Evolutionary conservation across 176 grass and related monocot genomes (phyloP), one percentile per base, ranked within the genome.

Genomic region (Juncus inflexus): DNA sequence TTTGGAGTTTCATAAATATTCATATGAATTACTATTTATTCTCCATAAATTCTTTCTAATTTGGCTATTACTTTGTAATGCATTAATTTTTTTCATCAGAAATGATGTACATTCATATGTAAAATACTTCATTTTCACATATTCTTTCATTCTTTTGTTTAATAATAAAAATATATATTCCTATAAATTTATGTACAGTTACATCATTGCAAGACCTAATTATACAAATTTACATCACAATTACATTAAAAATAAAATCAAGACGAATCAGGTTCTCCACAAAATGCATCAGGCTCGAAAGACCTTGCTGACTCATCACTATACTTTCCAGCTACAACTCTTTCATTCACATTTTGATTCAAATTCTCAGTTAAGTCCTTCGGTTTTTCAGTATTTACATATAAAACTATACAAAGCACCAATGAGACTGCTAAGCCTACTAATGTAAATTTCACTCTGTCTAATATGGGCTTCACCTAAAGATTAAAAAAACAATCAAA

Each of bases 401-500:
- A 91, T 50, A 91, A 74, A 71, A 97, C 70, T 74, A 67, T 76
- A 77, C 87, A 97, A 6, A 81, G 39, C 5, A 89, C 81, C 61
- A 97, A 79, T 43, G 87, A 97, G 37, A 79, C 72, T 0, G 87
- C 94, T 66, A 97, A 75, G 58, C 84, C 85, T 43, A 97, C 63
- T 47, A 97, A 60, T 41, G 94, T 91, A 66, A 88, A 78, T 68
- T 97, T 97, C 52, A 97, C 94, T 75, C 94, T 84, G 72, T 68
- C 89, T 62, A 97, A 64, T 66, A 97, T 81, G 62, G 94, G 94
- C 61, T 97, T 97, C 57, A 91, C 94, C 94, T 91, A 80, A 61
- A 47, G 61, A 62, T 7, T 38, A 87, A 65, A 50, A 53, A 3
- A 63, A 4, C 19, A 38, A 7, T 12, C 35, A 55, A 15, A 6